Evolutionary conservation across 192 early-diverging fungal species (phyloP).

Genomic region (Backusella sp.): DNA sequence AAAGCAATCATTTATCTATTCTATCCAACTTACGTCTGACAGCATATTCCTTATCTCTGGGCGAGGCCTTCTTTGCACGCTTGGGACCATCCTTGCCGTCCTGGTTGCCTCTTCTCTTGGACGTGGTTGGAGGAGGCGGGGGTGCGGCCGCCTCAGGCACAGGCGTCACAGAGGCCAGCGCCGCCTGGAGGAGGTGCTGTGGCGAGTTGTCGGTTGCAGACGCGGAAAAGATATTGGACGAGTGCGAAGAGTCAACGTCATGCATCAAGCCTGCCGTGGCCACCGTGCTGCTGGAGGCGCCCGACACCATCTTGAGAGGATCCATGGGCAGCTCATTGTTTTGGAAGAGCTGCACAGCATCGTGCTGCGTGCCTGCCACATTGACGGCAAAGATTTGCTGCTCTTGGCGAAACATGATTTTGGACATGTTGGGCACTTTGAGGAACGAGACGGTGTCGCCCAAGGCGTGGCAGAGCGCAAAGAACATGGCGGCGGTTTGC

Average conservation of each 20-base stretch:
- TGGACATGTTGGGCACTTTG: conserved; percentile 35
- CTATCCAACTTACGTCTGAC: conserved; percentile 23
- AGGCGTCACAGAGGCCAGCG: conserved; percentile 12
- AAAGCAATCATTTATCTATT: not conserved
- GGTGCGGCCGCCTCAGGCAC: not conserved
- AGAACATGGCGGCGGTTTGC: conserved; percentile 34
- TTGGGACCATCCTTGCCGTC: not conserved
- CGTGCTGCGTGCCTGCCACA: conserved; percentile 28
- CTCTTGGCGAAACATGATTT: conserved; percentile 37
- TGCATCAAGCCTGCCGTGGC: conserved; percentile 8
- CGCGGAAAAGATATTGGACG: conserved; percentile 13
- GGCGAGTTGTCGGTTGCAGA: not conserved
- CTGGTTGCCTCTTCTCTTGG: conserved; percentile 1
- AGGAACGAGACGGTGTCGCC: conserved; percentile 31
- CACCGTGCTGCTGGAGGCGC: not conserved
- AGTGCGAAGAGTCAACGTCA: conserved; percentile 7
- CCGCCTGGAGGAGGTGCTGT: conserved; percentile 18
- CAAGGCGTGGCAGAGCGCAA: conserved; percentile 33
- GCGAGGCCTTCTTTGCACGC: conserved; percentile 21
- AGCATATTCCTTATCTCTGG: conserved; percentile 30
- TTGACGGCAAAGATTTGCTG: conserved; percentile 35
- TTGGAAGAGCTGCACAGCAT: conserved; percentile 20
- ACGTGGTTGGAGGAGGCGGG: not conserved
- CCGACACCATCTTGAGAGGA: not conserved
- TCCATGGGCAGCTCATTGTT: conserved; percentile 9